Conservation (phyloP, 768 basidiomycete genomes). For the Plicaturopsis crispa region DNA sequence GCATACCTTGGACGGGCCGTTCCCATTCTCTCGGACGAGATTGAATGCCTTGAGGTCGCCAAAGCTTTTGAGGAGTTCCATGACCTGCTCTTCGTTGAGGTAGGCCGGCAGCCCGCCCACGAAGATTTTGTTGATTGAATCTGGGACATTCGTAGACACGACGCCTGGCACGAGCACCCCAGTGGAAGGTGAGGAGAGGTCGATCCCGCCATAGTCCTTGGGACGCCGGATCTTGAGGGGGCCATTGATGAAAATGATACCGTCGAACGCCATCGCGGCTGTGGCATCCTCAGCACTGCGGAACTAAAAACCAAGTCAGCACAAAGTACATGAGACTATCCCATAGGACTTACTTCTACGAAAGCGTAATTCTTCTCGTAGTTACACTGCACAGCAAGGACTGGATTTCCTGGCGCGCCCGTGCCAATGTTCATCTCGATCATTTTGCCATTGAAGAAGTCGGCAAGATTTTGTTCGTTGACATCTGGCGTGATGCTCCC, state of each 20-base stretch:
- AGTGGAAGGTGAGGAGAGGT: conserved; percentile 45
- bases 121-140: conserved; percentile 97
- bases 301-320: conserved; percentile 51
- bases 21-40: conserved; percentile 89
- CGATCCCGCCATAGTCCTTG: conserved; percentile 88
- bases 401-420: conserved; percentile 79
- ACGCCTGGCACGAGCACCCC: conserved; percentile 87
- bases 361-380: conserved; percentile 99
- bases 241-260: conserved; percentile 89
- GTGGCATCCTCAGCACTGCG: conserved; percentile 96
- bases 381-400: conserved; percentile 91
- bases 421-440: conserved; percentile 85
- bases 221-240: conserved; percentile 98
- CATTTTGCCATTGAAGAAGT: conserved; percentile 97
- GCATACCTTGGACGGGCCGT: conserved; percentile 78
- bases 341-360: conserved; percentile 64
- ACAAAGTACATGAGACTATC: conserved; percentile 6
- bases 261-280: conserved; percentile 95
- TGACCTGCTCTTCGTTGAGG: conserved; percentile 96
- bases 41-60: conserved; percentile 98
- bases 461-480: conserved; percentile 84
- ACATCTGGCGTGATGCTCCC: conserved; percentile 94
- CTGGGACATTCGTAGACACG: conserved; percentile 94
- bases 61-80: conserved; percentile 95
- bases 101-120: conserved; percentile 94